Evolutionary conservation across 768 basidiomycete species (phyloP).

Genomic region (Naganishia onofrii): DNA sequence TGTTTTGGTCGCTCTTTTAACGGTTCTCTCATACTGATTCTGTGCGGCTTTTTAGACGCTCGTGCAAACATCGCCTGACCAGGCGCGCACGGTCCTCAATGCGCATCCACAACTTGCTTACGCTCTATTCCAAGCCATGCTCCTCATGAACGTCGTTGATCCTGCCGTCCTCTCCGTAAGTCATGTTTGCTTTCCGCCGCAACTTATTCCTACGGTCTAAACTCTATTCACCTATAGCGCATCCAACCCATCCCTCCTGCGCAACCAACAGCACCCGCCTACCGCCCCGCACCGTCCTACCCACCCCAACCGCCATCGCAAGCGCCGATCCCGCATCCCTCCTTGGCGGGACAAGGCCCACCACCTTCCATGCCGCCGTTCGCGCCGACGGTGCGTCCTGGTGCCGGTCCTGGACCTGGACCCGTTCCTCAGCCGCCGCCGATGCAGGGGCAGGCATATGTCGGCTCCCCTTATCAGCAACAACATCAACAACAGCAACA

Average conservation of each 20-base stretch:
- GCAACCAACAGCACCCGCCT: conserved; percentile 21
- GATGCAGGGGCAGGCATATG: neutral
- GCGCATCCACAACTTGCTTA: conserved; percentile 91
- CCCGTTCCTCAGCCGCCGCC: conserved; percentile 42
- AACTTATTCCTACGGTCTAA: neutral
- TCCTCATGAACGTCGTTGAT: conserved; percentile 91
- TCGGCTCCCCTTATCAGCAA: neutral
- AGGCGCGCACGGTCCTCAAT: conserved; percentile 73
- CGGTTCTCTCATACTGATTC: neutral
- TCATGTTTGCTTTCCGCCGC: neutral
- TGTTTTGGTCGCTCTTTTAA: conserved; percentile 19
- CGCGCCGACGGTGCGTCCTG: conserved; percentile 41
- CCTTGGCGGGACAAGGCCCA: neutral
- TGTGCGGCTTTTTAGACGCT: conserved; percentile 64
- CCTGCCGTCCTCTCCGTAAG: conserved; percentile 73
- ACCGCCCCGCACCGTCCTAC: conserved; percentile 36
- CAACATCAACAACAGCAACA: conserved; percentile 18
- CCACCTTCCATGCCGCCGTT: conserved; percentile 22
- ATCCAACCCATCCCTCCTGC: conserved; percentile 43
- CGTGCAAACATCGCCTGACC: conserved; percentile 84
- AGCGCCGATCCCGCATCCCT: neutral
- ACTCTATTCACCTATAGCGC: conserved; percentile 31
- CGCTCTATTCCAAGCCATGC: conserved; percentile 89
- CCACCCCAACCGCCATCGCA: conserved; percentile 24
- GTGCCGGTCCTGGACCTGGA: conserved; percentile 50